Evolutionary conservation across 2,329 filamentous ascomycete species (phyloP).

Genomic region (Aspergillus felis): DNA sequence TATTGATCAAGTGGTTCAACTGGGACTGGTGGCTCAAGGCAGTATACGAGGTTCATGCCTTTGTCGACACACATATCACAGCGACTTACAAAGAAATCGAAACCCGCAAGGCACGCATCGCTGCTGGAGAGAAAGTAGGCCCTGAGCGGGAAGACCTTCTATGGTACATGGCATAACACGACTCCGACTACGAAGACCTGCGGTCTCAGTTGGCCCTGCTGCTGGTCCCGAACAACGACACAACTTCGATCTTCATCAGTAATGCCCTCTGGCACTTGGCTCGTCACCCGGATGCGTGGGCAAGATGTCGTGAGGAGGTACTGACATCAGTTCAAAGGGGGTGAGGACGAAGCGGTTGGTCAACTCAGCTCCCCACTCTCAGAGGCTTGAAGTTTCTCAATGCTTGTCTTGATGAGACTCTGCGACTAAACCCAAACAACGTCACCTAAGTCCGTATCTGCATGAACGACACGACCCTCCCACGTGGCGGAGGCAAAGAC

Average conservation of each 20-base stretch:
- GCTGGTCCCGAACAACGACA: constrained; percentile 12
- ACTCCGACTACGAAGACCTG: constrained; percentile 1
- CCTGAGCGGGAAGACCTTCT: constrained; percentile 7
- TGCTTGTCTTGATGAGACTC: constrained; percentile 8
- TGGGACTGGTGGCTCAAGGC: constrained; percentile 1
- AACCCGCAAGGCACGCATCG: neutral
- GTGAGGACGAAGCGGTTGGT: neutral
- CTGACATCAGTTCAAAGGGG: too few relatives aligned
- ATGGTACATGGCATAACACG: constrained; percentile 5
- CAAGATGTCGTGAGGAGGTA: too few relatives aligned
- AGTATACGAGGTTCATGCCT: neutral
- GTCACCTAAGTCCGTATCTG: constrained; percentile 8
- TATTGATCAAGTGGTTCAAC: neutral
- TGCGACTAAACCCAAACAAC: constrained; percentile 9
- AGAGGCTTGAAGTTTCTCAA: constrained; percentile 7
- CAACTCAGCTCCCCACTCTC: neutral
- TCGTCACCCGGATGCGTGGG: constrained; percentile 7
- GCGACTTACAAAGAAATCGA: too few relatives aligned
- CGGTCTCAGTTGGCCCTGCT: constrained; percentile 7
- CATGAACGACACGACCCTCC: constrained; percentile 19
- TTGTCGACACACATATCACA: neutral
- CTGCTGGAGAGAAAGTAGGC: neutral
- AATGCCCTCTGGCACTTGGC: constrained; percentile 8
- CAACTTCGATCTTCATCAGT: constrained; percentile 13
- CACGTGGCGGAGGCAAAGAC: constrained; percentile 19